Evolutionary conservation across 768 basidiomycete species (phyloP).

Genomic region (Panaeolus cyanescens): DNA sequence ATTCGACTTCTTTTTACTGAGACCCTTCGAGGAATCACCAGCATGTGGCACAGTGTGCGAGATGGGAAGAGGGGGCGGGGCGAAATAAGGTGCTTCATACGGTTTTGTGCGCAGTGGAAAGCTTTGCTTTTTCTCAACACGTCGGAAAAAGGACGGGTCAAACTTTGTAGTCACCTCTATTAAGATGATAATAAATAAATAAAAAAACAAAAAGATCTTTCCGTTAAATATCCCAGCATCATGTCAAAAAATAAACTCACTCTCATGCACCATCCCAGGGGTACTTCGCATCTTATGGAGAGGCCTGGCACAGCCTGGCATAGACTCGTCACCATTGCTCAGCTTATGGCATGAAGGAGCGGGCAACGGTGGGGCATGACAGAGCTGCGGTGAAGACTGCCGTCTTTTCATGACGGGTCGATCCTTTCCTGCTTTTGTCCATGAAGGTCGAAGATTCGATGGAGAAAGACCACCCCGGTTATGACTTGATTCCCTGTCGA

Average conservation of each 20-base stretch:
- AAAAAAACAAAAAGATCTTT: slow-evolving; percentile 1
- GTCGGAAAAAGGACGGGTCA: slow-evolving; percentile 15
- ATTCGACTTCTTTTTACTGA: slow-evolving; percentile 1
- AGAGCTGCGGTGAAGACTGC: slow-evolving; percentile 30
- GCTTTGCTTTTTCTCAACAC: slow-evolving; percentile 36
- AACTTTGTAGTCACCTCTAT: slow-evolving; percentile 11
- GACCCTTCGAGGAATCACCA: neutral
- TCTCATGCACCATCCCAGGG: slow-evolving; percentile 14
- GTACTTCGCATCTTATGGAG: slow-evolving; percentile 22
- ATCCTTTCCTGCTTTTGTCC: slow-evolving; percentile 25
- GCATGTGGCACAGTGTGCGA: slow-evolving; percentile 5
- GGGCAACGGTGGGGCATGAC: slow-evolving; percentile 11
- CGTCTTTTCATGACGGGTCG: slow-evolving; percentile 15
- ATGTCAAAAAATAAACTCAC: slow-evolving; percentile 5
- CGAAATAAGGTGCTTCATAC: slow-evolving; percentile 66
- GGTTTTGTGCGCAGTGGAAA: slow-evolving; percentile 50
- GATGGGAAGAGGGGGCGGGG: slow-evolving; percentile 44
- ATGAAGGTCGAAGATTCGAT: slow-evolving; percentile 25
- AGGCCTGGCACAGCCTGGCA: slow-evolving; percentile 1
- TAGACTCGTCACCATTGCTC: slow-evolving; percentile 9
- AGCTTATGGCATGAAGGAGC: slow-evolving; percentile 10
- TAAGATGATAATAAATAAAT: neutral
- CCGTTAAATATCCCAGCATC: neutral
- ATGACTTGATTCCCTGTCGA: slow-evolving; percentile 8
- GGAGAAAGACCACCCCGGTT: slow-evolving; percentile 21